These are phyloP conservation scores for Corylus americana DNA, from an alignment of 306 rosid species.

Conservation along the genomic window DNA sequence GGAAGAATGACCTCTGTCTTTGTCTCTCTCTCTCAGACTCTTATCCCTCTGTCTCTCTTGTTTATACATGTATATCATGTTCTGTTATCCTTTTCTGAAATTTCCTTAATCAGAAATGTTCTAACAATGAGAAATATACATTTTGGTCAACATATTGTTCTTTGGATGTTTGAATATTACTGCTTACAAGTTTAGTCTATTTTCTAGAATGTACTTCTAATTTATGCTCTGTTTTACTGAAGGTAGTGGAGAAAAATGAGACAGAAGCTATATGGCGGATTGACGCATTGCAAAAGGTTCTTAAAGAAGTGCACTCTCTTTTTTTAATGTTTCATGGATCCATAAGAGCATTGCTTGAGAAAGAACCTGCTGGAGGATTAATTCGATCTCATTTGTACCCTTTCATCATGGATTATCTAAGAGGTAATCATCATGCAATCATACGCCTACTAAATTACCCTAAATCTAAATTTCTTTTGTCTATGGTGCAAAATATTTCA, in stretches of 20 bases:
- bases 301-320: constrained; percentile 83
- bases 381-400: constrained; percentile 74
- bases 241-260: constrained; percentile 93
- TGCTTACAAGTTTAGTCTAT: neutral
- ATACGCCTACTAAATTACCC: constrained; percentile 25
- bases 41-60: neutral
- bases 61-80: neutral
- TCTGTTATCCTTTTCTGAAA: neutral
- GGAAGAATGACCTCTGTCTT: neutral
- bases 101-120: neutral
- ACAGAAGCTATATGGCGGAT: constrained; percentile 76
- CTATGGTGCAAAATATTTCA: constrained; percentile 71
- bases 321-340: constrained; percentile 89
- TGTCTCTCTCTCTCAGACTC: neutral
- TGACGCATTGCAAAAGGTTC: constrained; percentile 79
- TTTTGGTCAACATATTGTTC: neutral
- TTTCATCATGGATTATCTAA: constrained; percentile 86
- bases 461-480: constrained; percentile 31
- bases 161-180: neutral
- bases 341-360: constrained; percentile 77
- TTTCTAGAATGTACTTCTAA: neutral
- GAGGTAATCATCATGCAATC: constrained; percentile 63
- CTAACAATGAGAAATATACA: neutral
- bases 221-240: constrained; percentile 26
- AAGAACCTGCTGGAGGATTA: constrained; percentile 77